Percentiles rank a stretch among this genome's conserved stretches.
Evolutionary conservation across 768 basidiomycete genomes (phyloP).

Genomic region (Cystobasidium onofrii): DNA sequence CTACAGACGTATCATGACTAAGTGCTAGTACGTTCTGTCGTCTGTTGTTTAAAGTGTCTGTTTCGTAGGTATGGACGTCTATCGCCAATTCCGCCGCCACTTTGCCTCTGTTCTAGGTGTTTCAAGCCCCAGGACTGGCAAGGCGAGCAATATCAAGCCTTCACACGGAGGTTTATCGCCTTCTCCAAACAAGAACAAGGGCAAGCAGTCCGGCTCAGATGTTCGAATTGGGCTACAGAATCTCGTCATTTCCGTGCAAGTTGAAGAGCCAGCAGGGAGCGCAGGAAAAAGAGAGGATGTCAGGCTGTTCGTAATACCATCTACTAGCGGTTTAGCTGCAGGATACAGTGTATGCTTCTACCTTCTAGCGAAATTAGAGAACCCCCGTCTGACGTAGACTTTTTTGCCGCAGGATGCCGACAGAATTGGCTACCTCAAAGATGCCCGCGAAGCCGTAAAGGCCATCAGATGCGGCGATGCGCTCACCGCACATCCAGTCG

Average conservation of each 20-base stretch:
- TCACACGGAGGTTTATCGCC: not conserved
- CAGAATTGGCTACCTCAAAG: not conserved
- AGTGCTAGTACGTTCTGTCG: not conserved
- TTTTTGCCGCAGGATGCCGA: constrained; percentile 7
- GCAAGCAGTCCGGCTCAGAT: constrained; percentile 4
- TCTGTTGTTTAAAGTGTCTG: constrained; percentile 5
- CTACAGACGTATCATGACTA: not conserved
- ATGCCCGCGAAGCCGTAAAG: not conserved
- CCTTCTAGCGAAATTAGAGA: too few relatives aligned
- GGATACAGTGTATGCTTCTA: constrained; percentile 9
- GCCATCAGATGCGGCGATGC: not conserved
- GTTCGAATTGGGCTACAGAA: constrained; percentile 16
- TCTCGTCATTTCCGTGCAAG: not conserved
- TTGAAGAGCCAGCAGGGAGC: not conserved
- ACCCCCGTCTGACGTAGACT: too few relatives aligned
- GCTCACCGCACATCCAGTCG: not conserved
- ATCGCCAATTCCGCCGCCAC: constrained; percentile 22
- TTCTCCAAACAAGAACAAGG: constrained; percentile 7
- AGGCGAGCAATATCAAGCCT: not conserved
- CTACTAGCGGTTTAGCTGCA: constrained; percentile 26
- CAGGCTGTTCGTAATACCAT: constrained; percentile 19
- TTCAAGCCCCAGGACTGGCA: not conserved
- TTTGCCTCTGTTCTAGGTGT: not conserved
- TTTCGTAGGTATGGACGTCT: constrained; percentile 31
- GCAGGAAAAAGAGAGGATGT: not conserved